Evolutionary conservation across 1,284 basidiomycete species (phyloP).

Genomic region (Taiwanofungus camphoratus): DNA sequence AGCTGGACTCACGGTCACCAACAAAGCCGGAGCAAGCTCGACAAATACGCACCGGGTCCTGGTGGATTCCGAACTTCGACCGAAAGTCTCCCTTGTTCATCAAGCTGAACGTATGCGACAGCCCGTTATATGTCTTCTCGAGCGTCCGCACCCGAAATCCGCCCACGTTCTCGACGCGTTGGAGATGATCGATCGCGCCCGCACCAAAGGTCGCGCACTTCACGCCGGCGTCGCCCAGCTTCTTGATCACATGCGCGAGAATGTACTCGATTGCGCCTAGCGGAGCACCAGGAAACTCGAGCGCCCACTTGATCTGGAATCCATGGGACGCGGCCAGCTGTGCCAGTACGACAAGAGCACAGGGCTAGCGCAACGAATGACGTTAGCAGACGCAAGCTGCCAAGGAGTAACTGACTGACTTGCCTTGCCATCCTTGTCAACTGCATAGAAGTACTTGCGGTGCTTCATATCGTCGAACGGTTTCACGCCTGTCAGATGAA

Average conservation of each 20-base stretch:
- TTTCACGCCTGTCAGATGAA: conserved; percentile 47
- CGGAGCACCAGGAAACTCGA: conserved; percentile 51
- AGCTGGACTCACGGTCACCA: conserved; percentile 16
- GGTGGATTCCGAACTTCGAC: conserved; percentile 34
- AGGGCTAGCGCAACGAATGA: conserved; percentile 20
- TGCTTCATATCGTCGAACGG: conserved; percentile 50
- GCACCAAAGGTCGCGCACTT: conserved; percentile 42
- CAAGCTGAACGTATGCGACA: conserved; percentile 36
- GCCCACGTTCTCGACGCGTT: conserved; percentile 32
- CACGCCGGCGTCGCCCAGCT: conserved; percentile 38
- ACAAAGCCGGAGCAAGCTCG: not conserved
- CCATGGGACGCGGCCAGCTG: conserved; percentile 46
- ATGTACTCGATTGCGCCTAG: conserved; percentile 43
- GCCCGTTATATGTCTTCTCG: conserved; percentile 40
- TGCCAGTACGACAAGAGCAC: conserved; percentile 46
- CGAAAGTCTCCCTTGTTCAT: conserved; percentile 42
- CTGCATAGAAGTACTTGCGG: conserved; percentile 47
- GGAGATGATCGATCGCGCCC: conserved; percentile 33
- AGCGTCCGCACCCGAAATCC: conserved; percentile 36
- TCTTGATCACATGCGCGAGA: conserved; percentile 41
- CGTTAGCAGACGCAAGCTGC: not conserved
- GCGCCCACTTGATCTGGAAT: conserved; percentile 55
- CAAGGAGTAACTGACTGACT: not conserved
- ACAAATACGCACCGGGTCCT: conserved; percentile 29
- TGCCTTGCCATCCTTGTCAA: conserved; percentile 37